A percentile compares a stretch with the other conserved stretches of the same genome.
phyloP scores from a whole-genome alignment of 306 rosid genomes.

The Malus orientalis region DNA sequence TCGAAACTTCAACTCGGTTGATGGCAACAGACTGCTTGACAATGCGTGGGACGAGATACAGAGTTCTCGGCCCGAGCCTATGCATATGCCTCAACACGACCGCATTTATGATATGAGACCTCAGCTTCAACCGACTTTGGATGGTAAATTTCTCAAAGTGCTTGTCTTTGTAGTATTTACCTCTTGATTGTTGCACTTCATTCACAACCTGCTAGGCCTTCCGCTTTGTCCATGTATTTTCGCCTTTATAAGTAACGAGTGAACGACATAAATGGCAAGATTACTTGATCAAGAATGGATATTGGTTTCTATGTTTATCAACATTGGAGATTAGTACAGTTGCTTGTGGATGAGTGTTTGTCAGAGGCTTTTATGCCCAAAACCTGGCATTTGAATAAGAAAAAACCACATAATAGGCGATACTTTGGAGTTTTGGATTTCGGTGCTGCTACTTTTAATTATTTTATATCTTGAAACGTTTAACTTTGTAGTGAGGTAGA shows the following conservation, averaged over 20 bases:
- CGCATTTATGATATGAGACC: constrained; percentile 25
- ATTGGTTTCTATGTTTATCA: not conserved
- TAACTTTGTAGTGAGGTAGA: not conserved
- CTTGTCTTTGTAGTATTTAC: not conserved
- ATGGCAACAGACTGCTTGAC: constrained; percentile 44
- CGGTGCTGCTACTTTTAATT: not conserved
- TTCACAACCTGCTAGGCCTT: not conserved
- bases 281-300: not conserved
- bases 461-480: not conserved
- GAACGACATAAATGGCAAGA: not conserved
- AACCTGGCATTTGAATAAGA: not conserved
- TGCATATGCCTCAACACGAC: constrained; percentile 19
- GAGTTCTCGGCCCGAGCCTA: constrained; percentile 24
- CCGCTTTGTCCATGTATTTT: not conserved
- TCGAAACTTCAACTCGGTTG: constrained; percentile 56
- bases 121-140: constrained; percentile 54
- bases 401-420: not conserved
- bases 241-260: not conserved
- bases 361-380: not conserved
- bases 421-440: not conserved
- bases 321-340: not conserved
- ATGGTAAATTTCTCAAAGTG: constrained; percentile 33
- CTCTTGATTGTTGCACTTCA: not conserved
- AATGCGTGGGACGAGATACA: constrained; percentile 85
- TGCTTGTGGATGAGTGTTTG: not conserved